Base-by-base conservation (phyloP, 495 filamentous ascomycete genomes). In the Neurospora tetraspora region DNA sequence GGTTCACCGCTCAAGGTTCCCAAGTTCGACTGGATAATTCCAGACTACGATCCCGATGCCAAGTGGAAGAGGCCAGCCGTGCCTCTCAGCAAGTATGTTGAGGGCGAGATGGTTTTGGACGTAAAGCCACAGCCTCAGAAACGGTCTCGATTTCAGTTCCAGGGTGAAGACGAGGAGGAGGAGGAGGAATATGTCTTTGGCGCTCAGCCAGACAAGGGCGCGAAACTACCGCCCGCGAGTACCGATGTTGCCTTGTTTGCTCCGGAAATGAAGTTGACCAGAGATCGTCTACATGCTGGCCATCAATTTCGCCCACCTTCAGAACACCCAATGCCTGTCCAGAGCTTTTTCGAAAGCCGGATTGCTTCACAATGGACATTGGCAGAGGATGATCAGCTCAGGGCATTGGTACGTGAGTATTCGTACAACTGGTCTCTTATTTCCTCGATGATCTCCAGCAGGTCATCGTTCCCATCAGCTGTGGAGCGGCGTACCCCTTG, bases 381-480 rank as follows among this genome's bases (percentile, higher is more conserved):
- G 76, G 84, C 89, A 5, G 96, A 99, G 78, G 96, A 99, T 76
- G 93, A 98, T 74, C 92, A 94, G 78, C 85, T 99, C 27, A 92
- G 93, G 69, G 86, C 85, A 31, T 83, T 97, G 53, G 95, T 97
- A 16, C 91, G 93, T 75, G 94, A 98, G 71, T 97, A 94, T 77
- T 92, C 93, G 0, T 97, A 97, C 81, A 98, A 99, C 78, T 99
- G 96, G 96, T 93, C 94, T 12, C 84, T 99, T 8, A 96, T 98
- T 68, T 92, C 93, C 6, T 90, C 86, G 73, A 91, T 93, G 73
- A 83, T 97, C 47, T 87, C 89, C 0, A 86, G 89, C n/a, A 87
- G 88, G 68, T 96, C 93, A 5, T 75, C 87, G 39, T 96, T 91
- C 77, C 88, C 90, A 31, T 94, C 95, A 68, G 91, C 92, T 16